Percentiles rank a stretch among this genome's conserved stretches.
Evolutionary conservation across 768 basidiomycete genomes (phyloP).

Genomic region (Lactarius tabidus): DNA sequence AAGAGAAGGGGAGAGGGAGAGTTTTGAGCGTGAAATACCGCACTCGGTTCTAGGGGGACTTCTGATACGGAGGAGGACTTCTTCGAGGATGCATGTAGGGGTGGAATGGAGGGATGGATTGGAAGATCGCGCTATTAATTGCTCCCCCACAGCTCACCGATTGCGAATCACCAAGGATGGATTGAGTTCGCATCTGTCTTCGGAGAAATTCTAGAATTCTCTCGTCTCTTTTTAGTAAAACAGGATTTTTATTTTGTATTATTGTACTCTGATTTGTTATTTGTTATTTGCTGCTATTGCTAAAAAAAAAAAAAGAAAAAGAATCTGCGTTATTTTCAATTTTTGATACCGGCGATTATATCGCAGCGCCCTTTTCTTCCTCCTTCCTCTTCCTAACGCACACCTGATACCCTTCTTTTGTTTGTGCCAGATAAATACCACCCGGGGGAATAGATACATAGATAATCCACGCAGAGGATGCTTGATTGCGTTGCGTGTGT

Average conservation of each 20-base stretch:
- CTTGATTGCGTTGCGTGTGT: conserved; percentile 1
- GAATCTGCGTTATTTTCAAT: not conserved
- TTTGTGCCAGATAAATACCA: conserved; percentile 24
- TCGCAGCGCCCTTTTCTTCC: conserved; percentile 1
- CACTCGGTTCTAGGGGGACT: not conserved
- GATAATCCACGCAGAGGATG: conserved; percentile 12
- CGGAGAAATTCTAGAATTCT: not conserved
- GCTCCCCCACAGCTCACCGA: not conserved
- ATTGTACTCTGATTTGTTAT: not conserved
- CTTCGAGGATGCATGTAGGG: not conserved
- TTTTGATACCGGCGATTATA: not conserved
- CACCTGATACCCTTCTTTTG: conserved; percentile 2
- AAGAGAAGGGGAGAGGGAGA: not conserved
- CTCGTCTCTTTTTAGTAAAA: not conserved
- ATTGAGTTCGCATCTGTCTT: not conserved
- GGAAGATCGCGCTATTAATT: not conserved
- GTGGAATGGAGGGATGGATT: not conserved
- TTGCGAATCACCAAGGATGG: not conserved
- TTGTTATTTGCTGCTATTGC: not conserved
- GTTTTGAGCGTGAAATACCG: not conserved
- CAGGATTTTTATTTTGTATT: not conserved
- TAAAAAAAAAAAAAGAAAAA: not conserved
- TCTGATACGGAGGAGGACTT: not conserved
- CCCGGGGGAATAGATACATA: conserved; percentile 25
- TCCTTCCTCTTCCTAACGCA: not conserved